A percentile compares a stretch with the other conserved stretches of the same genome.
phyloP scores from a whole-genome alignment of 176 grass and related monocot genomes.

The Eleusine indica region DNA sequence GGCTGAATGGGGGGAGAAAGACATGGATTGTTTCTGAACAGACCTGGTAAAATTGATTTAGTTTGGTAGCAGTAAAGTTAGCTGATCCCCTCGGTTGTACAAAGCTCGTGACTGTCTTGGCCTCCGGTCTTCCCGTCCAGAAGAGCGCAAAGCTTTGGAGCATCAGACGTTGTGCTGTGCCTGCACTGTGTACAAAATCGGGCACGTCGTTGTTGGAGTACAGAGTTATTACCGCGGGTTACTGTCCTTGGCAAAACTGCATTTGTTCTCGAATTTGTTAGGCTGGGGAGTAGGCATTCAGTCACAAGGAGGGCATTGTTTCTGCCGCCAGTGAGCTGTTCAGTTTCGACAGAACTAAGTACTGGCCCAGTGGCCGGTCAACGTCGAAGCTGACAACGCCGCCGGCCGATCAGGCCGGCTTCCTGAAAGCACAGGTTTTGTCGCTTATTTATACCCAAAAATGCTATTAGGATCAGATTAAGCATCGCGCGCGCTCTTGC shows the following conservation, averaged over 20 bases:
- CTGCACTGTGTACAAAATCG: not conserved
- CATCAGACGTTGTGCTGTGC: not conserved
- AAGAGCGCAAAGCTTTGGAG: not conserved
- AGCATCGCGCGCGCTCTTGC: not conserved
- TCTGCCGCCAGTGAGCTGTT: not conserved
- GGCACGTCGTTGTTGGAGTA: not conserved
- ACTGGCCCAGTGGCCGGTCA: not conserved
- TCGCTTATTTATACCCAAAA: not conserved
- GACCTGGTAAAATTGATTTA: too few species aligned
- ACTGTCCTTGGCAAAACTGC: not conserved
- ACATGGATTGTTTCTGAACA: too few species aligned
- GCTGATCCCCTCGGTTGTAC: too few species aligned
- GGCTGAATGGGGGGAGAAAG: not conserved
- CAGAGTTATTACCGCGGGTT: not conserved
- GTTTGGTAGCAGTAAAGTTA: too few species aligned
- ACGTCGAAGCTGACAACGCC: slow-evolving; percentile 15
- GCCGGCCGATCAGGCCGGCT: slow-evolving; percentile 30
- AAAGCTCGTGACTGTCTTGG: too few species aligned
- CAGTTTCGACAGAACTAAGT: not conserved
- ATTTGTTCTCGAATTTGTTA: too few species aligned
- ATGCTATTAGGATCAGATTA: not conserved
- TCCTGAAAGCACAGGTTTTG: not conserved
- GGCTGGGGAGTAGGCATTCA: not conserved
- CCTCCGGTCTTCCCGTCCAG: too few species aligned
- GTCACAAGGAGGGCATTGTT: not conserved